phyloP scores from a whole-genome alignment of 2,329 filamentous ascomycete species.

The Scedosporium boydii region DNA sequence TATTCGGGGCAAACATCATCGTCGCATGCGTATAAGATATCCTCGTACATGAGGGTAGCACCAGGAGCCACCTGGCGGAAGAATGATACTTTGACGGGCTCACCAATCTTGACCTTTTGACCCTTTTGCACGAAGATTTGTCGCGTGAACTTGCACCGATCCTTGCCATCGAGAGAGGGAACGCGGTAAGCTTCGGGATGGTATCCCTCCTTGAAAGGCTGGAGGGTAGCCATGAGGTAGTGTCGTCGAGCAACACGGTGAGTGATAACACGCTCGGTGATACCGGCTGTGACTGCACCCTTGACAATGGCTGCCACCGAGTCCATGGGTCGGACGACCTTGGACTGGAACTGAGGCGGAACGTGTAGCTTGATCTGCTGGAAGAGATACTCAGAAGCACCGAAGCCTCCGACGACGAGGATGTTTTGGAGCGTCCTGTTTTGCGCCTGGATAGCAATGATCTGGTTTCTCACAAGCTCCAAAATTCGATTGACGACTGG shows the following conservation, averaged over 20 bases:
- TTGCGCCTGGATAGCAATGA: slow-evolving; percentile 97
- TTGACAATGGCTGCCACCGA: slow-evolving; percentile 98
- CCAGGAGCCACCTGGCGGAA: slow-evolving; percentile 96
- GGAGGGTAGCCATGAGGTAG: slow-evolving; percentile 97
- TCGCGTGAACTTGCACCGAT: slow-evolving; percentile 95
- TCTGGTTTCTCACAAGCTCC: slow-evolving; percentile 93
- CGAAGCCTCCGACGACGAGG: slow-evolving; percentile 93
- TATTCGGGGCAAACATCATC: slow-evolving; percentile 98
- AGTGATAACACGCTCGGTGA: slow-evolving; percentile 92
- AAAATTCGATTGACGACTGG: slow-evolving; percentile 95
- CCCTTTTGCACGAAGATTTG: slow-evolving; percentile 99
- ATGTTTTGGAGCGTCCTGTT: slow-evolving; percentile 93
- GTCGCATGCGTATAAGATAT: slow-evolving; percentile 94
- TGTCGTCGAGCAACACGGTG: slow-evolving; percentile 94
- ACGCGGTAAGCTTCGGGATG: slow-evolving; percentile 98
- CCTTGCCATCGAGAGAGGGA: slow-evolving; percentile 90
- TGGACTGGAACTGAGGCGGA: slow-evolving; percentile 94
- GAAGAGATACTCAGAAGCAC: slow-evolving; percentile 97
- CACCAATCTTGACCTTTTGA: slow-evolving; percentile 97
- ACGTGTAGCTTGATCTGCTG: slow-evolving; percentile 99
- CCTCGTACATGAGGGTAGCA: slow-evolving; percentile 98
- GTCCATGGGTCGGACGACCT: slow-evolving; percentile 98
- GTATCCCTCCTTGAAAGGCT: slow-evolving; percentile 98
- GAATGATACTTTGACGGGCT: slow-evolving; percentile 97
- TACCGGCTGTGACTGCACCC: slow-evolving; percentile 93